Percentiles rank a stretch among this genome's conserved stretches.
Evolutionary conservation across 768 basidiomycete genomes (phyloP).

Genomic region (Calocybe indica): DNA sequence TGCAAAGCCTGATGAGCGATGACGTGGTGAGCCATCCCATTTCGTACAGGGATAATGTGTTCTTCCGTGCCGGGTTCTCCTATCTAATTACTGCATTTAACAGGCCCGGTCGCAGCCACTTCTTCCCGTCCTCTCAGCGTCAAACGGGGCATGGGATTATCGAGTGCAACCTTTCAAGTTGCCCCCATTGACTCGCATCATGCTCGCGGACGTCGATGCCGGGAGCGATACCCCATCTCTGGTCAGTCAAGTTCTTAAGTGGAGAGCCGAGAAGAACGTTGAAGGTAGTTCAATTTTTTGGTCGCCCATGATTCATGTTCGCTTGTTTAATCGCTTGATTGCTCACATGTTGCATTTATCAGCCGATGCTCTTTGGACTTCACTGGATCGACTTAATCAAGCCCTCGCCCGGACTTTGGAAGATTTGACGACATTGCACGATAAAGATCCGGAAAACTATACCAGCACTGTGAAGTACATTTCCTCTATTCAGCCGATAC

Average conservation of each 20-base stretch:
- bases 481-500: conserved; percentile 50
- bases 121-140: conserved; percentile 50
- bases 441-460: conserved; percentile 44
- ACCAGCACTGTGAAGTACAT: conserved; percentile 54
- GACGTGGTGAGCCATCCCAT: conserved; percentile 29
- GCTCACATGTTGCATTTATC: conserved; percentile 3
- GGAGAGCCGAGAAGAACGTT: conserved; percentile 63
- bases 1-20: conserved; percentile 61
- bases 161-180: conserved; percentile 65
- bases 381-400: conserved; percentile 57
- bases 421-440: conserved; percentile 43
- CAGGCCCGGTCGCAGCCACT: conserved; percentile 28
- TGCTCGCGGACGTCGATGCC: conserved; percentile 94
- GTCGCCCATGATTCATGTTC: neutral
- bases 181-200: conserved; percentile 75
- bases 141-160: conserved; percentile 72
- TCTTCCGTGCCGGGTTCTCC: neutral
- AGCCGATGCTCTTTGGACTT: conserved; percentile 65
- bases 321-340: conserved; percentile 3
- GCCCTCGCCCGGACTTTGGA: conserved; percentile 47
- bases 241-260: conserved; percentile 85
- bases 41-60: neutral
- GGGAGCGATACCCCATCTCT: conserved; percentile 95
- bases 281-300: conserved; percentile 35
- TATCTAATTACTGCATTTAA: conserved; percentile 1